These are phyloP conservation scores for Daldinia bambusicola DNA, from an alignment of 495 filamentous ascomycete species.

Conservation along the genomic window DNA sequence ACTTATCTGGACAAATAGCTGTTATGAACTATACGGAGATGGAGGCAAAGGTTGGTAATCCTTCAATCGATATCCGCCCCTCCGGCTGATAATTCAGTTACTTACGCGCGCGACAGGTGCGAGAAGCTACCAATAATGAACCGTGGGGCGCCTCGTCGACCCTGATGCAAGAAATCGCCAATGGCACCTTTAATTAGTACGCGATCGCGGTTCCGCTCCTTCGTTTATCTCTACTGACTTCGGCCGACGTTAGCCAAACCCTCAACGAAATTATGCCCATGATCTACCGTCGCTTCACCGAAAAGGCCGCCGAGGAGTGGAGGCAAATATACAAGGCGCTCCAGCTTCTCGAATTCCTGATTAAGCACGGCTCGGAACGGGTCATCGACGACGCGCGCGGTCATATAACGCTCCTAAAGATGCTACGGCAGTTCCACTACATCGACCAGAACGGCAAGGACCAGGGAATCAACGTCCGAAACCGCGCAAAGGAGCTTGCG, in stretches of 20 bases:
- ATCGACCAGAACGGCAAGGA: slow-evolving; percentile 98
- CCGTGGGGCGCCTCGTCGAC: slow-evolving; percentile 95
- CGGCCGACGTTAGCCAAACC: slow-evolving; percentile 71
- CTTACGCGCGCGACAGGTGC: slow-evolving; percentile 66
- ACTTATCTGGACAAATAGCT: slow-evolving; percentile 62
- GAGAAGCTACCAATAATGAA: slow-evolving; percentile 98
- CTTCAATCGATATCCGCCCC: background rate
- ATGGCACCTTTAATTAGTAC: slow-evolving; percentile 97
- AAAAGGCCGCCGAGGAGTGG: slow-evolving; percentile 98
- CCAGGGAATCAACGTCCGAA: slow-evolving; percentile 97
- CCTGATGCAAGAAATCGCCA: slow-evolving; percentile 93
- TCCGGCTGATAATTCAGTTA: slow-evolving; percentile 21
- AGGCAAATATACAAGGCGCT: slow-evolving; percentile 98
- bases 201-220: slow-evolving; percentile 42
- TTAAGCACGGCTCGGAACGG: slow-evolving; percentile 98
- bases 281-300: slow-evolving; percentile 99
- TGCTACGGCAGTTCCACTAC: slow-evolving; percentile 98
- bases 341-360: slow-evolving; percentile 94
- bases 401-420: slow-evolving; percentile 93
- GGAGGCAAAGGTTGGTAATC: slow-evolving; percentile 85
- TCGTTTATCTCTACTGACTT: slow-evolving; percentile 13
- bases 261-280: slow-evolving; percentile 99
- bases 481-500: slow-evolving; percentile 92
- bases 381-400: slow-evolving; percentile 97
- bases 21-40: slow-evolving; percentile 99